These are phyloP conservation scores for Trichoderma citrinoviride DNA, from an alignment of 2,329 filamentous ascomycete genomes.

Conservation along the genomic window DNA sequence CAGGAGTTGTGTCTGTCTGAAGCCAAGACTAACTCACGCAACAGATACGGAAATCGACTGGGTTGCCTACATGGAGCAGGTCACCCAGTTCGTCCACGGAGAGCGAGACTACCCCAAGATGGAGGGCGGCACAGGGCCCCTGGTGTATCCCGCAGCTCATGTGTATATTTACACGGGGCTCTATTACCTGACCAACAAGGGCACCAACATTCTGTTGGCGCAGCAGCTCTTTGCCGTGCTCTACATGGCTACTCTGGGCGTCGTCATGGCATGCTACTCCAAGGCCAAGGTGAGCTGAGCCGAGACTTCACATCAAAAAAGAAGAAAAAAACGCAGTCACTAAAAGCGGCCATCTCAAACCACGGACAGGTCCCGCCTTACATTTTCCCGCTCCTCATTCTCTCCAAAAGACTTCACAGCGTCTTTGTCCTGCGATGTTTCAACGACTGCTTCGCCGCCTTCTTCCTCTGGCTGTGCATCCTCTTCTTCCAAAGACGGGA, in stretches of 20 bases:
- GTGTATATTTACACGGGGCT: constrained; percentile 85
- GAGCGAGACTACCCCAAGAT: constrained; percentile 88
- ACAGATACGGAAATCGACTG: constrained; percentile 96
- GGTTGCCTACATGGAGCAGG: constrained; percentile 94
- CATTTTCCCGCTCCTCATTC: constrained; percentile 76
- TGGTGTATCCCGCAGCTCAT: constrained; percentile 93
- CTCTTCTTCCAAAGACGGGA: constrained; percentile 69
- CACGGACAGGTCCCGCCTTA: constrained; percentile 70
- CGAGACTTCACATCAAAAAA: too few relatives aligned
- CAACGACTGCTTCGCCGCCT: constrained; percentile 87
- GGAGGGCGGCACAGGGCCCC: constrained; percentile 81
- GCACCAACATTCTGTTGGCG: constrained; percentile 72
- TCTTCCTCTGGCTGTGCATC: constrained; percentile 81
- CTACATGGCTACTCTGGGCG: constrained; percentile 70
- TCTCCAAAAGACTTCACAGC: constrained; percentile 91
- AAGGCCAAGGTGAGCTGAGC: constrained; percentile 58
- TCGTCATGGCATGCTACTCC: constrained; percentile 82
- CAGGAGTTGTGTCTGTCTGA: too few relatives aligned
- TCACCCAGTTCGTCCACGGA: constrained; percentile 73
- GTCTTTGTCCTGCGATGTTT: constrained; percentile 91
- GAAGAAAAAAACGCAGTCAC: background rate
- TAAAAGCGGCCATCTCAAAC: background rate
- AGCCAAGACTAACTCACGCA: background rate
- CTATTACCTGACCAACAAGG: constrained; percentile 73
- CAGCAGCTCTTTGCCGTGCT: constrained; percentile 79